A percentile compares a stretch with the other conserved stretches of the same genome.
phyloP scores from a whole-genome alignment of 1,139 yeast genomes.

The Pneumocystis murina region DNA sequence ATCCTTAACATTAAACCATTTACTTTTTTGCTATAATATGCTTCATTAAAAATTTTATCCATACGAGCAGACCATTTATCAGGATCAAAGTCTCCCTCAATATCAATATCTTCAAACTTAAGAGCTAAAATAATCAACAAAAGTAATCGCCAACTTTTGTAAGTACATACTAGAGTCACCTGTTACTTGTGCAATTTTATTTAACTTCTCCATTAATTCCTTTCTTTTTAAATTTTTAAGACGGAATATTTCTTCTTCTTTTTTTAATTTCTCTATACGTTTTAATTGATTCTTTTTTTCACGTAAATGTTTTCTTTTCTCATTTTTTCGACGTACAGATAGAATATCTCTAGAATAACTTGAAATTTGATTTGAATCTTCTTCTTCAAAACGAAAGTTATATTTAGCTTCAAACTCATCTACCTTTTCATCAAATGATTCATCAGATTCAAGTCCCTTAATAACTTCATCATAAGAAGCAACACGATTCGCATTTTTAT shows the following conservation, averaged over 20 bases:
- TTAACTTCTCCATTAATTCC: slow-evolving; percentile 61
- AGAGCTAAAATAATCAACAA: slow-evolving; percentile 45
- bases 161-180: slow-evolving; percentile 5
- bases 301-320: slow-evolving; percentile 68
- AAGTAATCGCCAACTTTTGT: slow-evolving; percentile 20
- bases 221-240: slow-evolving; percentile 63
- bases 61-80: slow-evolving; percentile 84
- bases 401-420: slow-evolving; percentile 85
- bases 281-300: slow-evolving; percentile 49
- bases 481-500: slow-evolving; percentile 7
- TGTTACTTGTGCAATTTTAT: slow-evolving; percentile 67
- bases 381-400: slow-evolving; percentile 84
- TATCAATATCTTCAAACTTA: slow-evolving; percentile 55
- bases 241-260: slow-evolving; percentile 50
- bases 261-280: slow-evolving; percentile 37
- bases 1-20: neutral
- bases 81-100: slow-evolving; percentile 81
- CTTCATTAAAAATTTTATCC: slow-evolving; percentile 74
- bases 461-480: slow-evolving; percentile 28
- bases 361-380: slow-evolving; percentile 69
- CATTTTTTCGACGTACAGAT: slow-evolving; percentile 68
- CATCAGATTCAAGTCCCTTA: slow-evolving; percentile 51
- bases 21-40: slow-evolving; percentile 44
- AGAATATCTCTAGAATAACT: slow-evolving; percentile 86
- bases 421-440: slow-evolving; percentile 80